Conservation (phyloP, 1,284 basidiomycete genomes). For the Inonotus obliquus region DNA sequence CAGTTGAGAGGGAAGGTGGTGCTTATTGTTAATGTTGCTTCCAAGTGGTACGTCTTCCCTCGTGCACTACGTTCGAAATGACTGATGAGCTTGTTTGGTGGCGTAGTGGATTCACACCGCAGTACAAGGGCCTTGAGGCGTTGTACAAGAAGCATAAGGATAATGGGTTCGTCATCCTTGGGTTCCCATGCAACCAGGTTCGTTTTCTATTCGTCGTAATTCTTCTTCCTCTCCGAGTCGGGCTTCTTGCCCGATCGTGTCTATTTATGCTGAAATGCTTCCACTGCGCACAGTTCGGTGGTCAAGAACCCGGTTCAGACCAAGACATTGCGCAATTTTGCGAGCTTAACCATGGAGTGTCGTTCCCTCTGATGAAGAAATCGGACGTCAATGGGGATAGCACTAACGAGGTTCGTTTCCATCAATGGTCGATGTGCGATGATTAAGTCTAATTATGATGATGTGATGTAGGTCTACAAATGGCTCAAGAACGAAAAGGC, state of each 20-base stretch:
- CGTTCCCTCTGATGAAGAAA: constrained; percentile 83
- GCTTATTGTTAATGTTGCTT: constrained; percentile 70
- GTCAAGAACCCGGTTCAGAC: constrained; percentile 75
- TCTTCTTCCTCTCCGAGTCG: not conserved
- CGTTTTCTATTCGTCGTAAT: constrained; percentile 19
- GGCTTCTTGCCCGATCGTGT: not conserved
- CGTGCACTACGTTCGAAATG: not conserved
- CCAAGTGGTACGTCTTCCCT: constrained; percentile 50
- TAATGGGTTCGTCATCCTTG: constrained; percentile 71
- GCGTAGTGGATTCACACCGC: constrained; percentile 78
- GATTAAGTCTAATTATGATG: too few species aligned
- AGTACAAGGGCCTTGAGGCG: constrained; percentile 82
- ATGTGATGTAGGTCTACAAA: constrained; percentile 72
- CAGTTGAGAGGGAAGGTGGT: constrained; percentile 73
- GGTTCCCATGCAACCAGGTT: constrained; percentile 92
- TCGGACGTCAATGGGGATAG: constrained; percentile 87
- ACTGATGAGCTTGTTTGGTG: constrained; percentile 1
- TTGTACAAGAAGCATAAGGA: constrained; percentile 84
- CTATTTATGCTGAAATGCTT: not conserved
- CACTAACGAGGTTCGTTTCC: constrained; percentile 29
- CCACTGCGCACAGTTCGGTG: constrained; percentile 50
- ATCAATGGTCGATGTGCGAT: too few species aligned
- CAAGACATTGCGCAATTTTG: constrained; percentile 65
- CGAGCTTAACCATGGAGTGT: constrained; percentile 74
- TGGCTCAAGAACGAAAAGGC: constrained; percentile 81